phyloP scores from a whole-genome alignment of 164 flowering plant species.

The Nymphaea thermarum region DNA sequence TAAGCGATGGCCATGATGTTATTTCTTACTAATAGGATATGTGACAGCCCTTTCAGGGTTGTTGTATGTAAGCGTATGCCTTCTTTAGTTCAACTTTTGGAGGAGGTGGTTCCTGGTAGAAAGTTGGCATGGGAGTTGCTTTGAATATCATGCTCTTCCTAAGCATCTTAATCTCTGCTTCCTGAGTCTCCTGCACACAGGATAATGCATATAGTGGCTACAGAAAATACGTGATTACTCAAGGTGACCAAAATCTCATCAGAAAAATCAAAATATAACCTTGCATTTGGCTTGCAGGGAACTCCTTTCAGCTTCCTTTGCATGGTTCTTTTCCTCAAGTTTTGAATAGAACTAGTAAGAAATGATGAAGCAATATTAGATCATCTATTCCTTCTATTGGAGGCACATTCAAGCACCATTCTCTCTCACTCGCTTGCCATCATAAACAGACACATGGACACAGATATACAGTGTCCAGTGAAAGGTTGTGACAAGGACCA shows the following conservation, averaged over 20 bases:
- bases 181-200: slow-evolving; percentile 62
- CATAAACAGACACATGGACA: too few species aligned
- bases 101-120: slow-evolving; percentile 88
- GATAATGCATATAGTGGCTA: not conserved
- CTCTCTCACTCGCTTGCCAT: too few species aligned
- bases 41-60: too few species aligned
- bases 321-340: slow-evolving; percentile 86
- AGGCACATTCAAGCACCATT: too few species aligned
- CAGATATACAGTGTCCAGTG: too few species aligned
- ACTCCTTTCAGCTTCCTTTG: slow-evolving; percentile 65
- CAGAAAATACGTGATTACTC: not conserved
- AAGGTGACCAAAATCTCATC: not conserved
- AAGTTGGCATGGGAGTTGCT: slow-evolving; percentile 95
- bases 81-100: slow-evolving; percentile 75
- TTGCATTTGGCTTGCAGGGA: slow-evolving; percentile 76
- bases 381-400: not conserved
- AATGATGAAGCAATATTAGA: not conserved
- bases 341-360: slow-evolving; percentile 62
- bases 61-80: slow-evolving; percentile 15
- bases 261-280: slow-evolving; percentile 23
- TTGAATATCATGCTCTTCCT: slow-evolving; percentile 79
- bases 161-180: slow-evolving; percentile 75
- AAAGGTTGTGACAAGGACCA: too few species aligned
- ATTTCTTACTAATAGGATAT: too few species aligned
- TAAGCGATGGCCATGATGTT: too few species aligned